Evolutionary conservation across 768 basidiomycete species (phyloP).

Genomic region (Pleurotus salmoneostramineus): DNA sequence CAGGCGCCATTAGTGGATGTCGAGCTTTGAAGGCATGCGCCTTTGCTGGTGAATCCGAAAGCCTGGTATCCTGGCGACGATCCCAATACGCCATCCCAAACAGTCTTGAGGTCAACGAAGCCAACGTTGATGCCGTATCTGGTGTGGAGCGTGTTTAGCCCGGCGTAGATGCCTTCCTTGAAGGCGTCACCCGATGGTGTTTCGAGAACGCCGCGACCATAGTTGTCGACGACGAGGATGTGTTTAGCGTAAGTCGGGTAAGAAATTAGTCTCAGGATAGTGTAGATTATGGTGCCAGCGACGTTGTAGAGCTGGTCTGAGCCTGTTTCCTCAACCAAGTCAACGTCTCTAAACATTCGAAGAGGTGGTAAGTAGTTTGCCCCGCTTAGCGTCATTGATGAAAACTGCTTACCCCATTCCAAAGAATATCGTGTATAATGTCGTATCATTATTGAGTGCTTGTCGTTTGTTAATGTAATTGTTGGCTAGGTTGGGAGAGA

Average conservation of each 20-base stretch:
- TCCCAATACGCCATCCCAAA: constrained; percentile 43
- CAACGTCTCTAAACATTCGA: constrained; percentile 33
- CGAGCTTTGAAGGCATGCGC: constrained; percentile 12
- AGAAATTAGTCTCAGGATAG: constrained; percentile 35
- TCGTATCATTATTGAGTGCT: constrained; percentile 32
- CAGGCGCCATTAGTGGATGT: constrained; percentile 14
- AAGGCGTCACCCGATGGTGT: constrained; percentile 38
- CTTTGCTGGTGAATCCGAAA: constrained; percentile 44
- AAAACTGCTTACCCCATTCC: constrained; percentile 42
- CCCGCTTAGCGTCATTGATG: neutral
- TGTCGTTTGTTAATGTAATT: constrained; percentile 14
- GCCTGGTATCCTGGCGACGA: constrained; percentile 38
- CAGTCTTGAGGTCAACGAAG: constrained; percentile 39
- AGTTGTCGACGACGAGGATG: constrained; percentile 48
- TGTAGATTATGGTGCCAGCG: constrained; percentile 32
- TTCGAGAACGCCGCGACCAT: constrained; percentile 37
- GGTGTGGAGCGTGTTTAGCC: constrained; percentile 27
- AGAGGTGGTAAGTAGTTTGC: neutral
- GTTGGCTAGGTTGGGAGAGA: constrained; percentile 13
- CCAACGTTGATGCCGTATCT: constrained; percentile 33
- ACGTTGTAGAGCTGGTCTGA: constrained; percentile 24
- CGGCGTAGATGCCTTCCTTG: constrained; percentile 38
- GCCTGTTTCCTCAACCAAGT: constrained; percentile 23
- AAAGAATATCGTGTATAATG: constrained; percentile 49
- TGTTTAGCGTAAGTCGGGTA: constrained; percentile 44